Evolutionary conservation across 768 basidiomycete species (phyloP).

Genomic region (Amanita inopinata): DNA sequence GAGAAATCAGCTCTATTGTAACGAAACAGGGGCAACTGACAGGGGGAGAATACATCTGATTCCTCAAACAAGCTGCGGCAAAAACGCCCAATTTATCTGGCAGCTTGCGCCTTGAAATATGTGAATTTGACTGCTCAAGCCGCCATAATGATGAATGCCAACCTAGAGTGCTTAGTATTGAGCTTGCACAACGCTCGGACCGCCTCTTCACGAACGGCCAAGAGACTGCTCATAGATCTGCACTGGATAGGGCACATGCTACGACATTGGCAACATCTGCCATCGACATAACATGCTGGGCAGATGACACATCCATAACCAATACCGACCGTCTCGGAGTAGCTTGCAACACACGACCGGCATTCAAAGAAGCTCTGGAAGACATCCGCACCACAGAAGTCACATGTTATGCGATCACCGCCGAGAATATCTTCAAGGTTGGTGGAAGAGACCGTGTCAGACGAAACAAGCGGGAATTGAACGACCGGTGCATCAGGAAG

Average conservation of each 20-base stretch:
- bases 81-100: not conserved
- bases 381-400: slow-evolving; percentile 76
- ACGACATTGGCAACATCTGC: slow-evolving; percentile 58
- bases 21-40: not conserved
- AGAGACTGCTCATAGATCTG: slow-evolving; percentile 37
- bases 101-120: too few relatives aligned
- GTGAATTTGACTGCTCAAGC: too few relatives aligned
- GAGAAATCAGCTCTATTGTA: not conserved
- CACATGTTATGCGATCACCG: slow-evolving; percentile 39
- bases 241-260: slow-evolving; percentile 54
- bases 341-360: slow-evolving; percentile 26
- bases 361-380: slow-evolving; percentile 81
- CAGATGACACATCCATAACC: slow-evolving; percentile 50
- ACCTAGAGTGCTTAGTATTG: not conserved
- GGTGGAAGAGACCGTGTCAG: not conserved
- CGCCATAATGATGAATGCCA: too few relatives aligned
- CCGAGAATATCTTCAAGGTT: slow-evolving; percentile 3
- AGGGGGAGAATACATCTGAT: not conserved
- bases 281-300: slow-evolving; percentile 67
- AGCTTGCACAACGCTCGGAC: slow-evolving; percentile 9
- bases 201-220: slow-evolving; percentile 17
- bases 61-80: slow-evolving; percentile 3
- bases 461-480: not conserved
- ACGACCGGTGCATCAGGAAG: not conserved
- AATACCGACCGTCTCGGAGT: slow-evolving; percentile 6